Evolutionary conservation across 257 asterid genomes (phyloP).

Genomic region (Haberlea rhodopensis): DNA sequence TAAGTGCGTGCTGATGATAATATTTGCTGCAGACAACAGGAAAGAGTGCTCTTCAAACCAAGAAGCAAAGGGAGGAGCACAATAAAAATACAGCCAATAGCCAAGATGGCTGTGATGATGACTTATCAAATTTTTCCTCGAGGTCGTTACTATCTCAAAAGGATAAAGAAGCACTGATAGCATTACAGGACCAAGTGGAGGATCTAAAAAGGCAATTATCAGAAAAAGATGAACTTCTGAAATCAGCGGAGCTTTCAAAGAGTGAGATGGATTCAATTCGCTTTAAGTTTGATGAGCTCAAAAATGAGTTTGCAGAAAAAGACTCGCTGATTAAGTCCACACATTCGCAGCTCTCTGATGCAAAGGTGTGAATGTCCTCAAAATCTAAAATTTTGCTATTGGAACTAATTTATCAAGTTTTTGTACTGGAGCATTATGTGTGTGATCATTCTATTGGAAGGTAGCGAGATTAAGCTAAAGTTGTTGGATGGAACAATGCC

Average conservation of each 20-base stretch:
- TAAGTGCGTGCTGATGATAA: conserved; percentile 25
- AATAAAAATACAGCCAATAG: conserved; percentile 32
- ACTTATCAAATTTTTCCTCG: conserved; percentile 50
- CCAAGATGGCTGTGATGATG: conserved; percentile 50
- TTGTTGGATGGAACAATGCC: not conserved
- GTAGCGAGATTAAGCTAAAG: not conserved
- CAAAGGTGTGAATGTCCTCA: conserved; percentile 50
- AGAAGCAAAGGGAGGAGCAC: conserved; percentile 49
- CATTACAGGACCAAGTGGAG: conserved; percentile 65
- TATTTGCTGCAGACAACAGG: conserved; percentile 55
- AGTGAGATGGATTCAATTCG: conserved; percentile 53
- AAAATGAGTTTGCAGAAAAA: conserved; percentile 58
- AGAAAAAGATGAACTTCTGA: conserved; percentile 80
- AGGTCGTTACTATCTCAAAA: conserved; percentile 55
- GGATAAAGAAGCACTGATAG: conserved; percentile 74
- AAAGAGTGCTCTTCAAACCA: conserved; percentile 50
- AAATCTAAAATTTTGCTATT: not conserved
- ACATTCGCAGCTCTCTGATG: conserved; percentile 79
- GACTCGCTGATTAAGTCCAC: conserved; percentile 62
- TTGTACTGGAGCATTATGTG: not conserved
- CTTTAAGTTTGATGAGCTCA: conserved; percentile 47
- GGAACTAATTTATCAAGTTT: not conserved
- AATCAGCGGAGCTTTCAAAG: conserved; percentile 59
- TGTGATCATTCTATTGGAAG: not conserved
- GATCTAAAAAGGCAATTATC: conserved; percentile 63